phyloP scores from a whole-genome alignment of 1,284 basidiomycete genomes.

The Clitocybe nebularis region DNA sequence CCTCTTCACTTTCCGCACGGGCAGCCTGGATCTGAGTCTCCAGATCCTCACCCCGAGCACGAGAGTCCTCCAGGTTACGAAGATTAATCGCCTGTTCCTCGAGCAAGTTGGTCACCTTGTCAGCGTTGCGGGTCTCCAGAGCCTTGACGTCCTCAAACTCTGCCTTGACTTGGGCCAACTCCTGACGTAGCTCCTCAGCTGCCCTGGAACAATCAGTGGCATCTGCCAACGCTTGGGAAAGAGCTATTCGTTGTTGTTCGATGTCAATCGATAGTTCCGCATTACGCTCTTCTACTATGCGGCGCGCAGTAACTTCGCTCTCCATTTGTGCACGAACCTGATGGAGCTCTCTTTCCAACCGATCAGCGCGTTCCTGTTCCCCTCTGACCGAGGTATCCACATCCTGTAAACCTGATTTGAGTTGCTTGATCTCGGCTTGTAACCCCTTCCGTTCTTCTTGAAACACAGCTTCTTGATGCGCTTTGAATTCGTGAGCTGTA shows the following conservation, averaged over 20 bases:
- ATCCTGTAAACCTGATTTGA: conserved; percentile 41
- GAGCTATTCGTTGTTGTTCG: conserved; percentile 53
- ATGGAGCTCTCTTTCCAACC: conserved; percentile 61
- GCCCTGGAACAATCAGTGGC: conserved; percentile 61
- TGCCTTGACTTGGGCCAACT: conserved; percentile 58
- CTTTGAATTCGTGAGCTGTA: conserved; percentile 48
- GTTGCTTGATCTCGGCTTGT: conserved; percentile 50
- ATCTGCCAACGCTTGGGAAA: conserved; percentile 63
- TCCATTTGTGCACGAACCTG: conserved; percentile 62
- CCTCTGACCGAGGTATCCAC: conserved; percentile 32
- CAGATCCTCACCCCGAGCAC: conserved; percentile 66
- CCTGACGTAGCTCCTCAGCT: conserved; percentile 65
- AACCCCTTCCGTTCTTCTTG: conserved; percentile 50
- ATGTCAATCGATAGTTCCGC: conserved; percentile 57
- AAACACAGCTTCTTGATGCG: conserved; percentile 48
- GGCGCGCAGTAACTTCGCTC: conserved; percentile 52
- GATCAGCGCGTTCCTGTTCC: conserved; percentile 48
- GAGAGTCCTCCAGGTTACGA: conserved; percentile 70
- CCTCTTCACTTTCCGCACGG: conserved; percentile 60
- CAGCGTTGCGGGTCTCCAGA: conserved; percentile 62
- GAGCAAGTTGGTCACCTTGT: conserved; percentile 61
- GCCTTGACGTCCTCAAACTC: conserved; percentile 73
- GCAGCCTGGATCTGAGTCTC: conserved; percentile 68
- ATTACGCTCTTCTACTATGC: conserved; percentile 66
- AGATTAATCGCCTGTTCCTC: conserved; percentile 71